phyloP scores from a whole-genome alignment of 805 yeast genomes.

The Saccharomycopsis vini region DNA sequence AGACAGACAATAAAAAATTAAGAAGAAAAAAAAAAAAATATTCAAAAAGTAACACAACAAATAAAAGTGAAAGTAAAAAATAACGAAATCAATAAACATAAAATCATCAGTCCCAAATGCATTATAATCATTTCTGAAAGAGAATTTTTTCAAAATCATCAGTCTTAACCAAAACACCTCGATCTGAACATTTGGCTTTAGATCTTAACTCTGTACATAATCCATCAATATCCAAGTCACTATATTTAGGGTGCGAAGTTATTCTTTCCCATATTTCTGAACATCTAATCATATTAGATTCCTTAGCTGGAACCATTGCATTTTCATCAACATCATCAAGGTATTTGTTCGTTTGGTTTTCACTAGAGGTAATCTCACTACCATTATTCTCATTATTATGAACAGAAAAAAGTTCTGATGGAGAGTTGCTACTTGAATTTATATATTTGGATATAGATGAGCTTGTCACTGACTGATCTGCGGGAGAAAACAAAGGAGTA shows the following conservation, averaged over 20 bases:
- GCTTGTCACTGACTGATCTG: background rate
- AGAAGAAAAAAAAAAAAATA: background rate
- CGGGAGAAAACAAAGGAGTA: background rate
- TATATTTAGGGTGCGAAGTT: constrained; percentile 86
- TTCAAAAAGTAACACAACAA: background rate
- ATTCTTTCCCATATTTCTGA: constrained; percentile 95
- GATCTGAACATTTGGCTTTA: constrained; percentile 92
- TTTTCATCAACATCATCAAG: constrained; percentile 22
- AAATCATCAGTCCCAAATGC: background rate
- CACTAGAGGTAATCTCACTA: no score
- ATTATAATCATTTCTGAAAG: background rate
- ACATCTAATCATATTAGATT: constrained; percentile 56
- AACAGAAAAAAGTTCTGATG: no score
- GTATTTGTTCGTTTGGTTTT: background rate
- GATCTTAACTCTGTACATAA: constrained; percentile 80
- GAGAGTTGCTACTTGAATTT: constrained; percentile 7
- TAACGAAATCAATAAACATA: background rate
- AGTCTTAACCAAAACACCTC: constrained; percentile 81
- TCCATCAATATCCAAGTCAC: constrained; percentile 91
- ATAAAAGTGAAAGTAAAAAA: background rate
- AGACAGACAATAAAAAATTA: background rate
- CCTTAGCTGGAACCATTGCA: constrained; percentile 61
- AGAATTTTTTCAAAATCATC: constrained; percentile 61
- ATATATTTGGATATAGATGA: constrained; percentile 12
- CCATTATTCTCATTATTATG: no score